Base-by-base conservation (phyloP, 2,329 filamentous ascomycete genomes). In the Apiospora pterosperma region DNA sequence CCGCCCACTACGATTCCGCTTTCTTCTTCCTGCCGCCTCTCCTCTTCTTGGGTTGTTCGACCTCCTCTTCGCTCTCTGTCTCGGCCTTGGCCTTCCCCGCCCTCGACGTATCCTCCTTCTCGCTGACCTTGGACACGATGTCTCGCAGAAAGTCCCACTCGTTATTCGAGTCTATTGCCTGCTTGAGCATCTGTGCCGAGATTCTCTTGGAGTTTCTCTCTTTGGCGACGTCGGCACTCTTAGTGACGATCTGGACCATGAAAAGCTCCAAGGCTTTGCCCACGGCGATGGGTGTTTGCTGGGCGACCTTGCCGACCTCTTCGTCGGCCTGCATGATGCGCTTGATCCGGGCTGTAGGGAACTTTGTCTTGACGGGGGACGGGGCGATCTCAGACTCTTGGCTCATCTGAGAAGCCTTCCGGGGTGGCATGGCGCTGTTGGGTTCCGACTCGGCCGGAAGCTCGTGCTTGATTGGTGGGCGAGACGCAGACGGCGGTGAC, bases 321-420 rank as follows among this genome's bases (percentile, higher is more conserved):
- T 99, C 96, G 74, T 99, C 96, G 12, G 95, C 95, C 80, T 99
- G 96, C 96, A 99, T 98, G 73, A 99, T 98, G 62, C 96, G 89
- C 84, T 99, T 99, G 82, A 99, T 99, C 67, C 96, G 87, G 16
- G 96, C 96, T 36, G 97, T 97, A 1, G 96, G 96, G 74, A 99
- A 99, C 74, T 97, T 97, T 38, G 95, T 98, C 78, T 88, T 92
- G 71, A 99, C 93, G 52, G 93, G 84, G 78, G 80, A 97, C 80
- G 77, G 86, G 76, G 80, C 88, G 71, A 87, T 79, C 52, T 77
- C 75, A 36, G 78, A 75, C 63, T 78, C 74, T 65, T 71, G 77
- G 44, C 73, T 77, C 69, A 72, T 77, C 70, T 65, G 77, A 67
- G 77, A 74, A 64, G 76, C 73, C 70, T 77, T 78, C 65, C 76